Evolutionary conservation across 768 basidiomycete genomes (phyloP), one percentile per base, ranked within the genome.

Genomic region (Phlebiopsis gigantea): DNA sequence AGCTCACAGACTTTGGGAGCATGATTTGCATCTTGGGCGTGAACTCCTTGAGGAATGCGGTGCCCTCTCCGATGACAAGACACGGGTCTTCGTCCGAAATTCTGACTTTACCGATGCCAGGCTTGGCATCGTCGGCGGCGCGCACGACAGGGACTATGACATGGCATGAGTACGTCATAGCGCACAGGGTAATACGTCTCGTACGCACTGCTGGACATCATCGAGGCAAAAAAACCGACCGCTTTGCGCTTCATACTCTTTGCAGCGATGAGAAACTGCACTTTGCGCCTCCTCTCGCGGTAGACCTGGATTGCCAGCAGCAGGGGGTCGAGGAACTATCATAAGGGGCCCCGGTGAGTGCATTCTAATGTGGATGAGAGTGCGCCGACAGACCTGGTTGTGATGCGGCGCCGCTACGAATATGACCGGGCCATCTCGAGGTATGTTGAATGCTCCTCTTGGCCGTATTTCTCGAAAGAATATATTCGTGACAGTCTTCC

Each of bases 391-490:
- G 65, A 87, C 92, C 74, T 94, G 92, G 70, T 96, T 98, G 65
- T 87, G 85, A 71, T 98, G 94, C 42, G 94, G 94, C 9, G 91
- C 94, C 43, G 81, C 93, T 48, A 93, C 93, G 70, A 97, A 94
- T 61, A 98, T 91, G 53, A 96, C 83, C 2, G 96, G 90, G 0
- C 93, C 96, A 57, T 90, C 81, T 56, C 79, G 79, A 24, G 96
- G 96, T 57, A 98, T 91, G 69, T 97, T 91, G 80, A 90, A 98
- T 30, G 94, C 90, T 50, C 96, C 92, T 70, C 96, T 79, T 3
- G 94, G 91, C 57, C 96, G 81, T 65, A 98, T 87, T 74, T 98
- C 96, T 62, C 96, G 79, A 76, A 98, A 98, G 79, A 98, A 98
- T 63, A 98, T 85, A 72, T 90, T 90, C 61, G 90, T 92, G 56